phyloP scores from a whole-genome alignment of 75 land plant species.

The Isoetes taiwanensis region DNA sequence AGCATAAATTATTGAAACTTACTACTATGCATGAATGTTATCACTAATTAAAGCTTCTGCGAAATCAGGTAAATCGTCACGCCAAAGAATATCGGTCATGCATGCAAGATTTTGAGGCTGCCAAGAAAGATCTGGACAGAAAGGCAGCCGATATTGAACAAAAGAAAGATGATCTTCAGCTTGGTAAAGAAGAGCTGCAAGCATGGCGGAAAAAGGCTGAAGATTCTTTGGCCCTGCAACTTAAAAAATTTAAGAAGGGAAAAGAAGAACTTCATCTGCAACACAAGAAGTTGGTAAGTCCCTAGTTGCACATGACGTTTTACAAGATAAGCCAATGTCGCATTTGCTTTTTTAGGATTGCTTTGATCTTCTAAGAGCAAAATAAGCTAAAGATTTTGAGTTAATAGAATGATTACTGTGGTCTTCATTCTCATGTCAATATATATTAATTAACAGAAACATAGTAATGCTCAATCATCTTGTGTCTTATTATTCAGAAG shows the following conservation, averaged over 20 bases:
- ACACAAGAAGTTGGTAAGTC: slow-evolving; percentile 15
- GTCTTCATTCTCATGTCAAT: too few relatives aligned
- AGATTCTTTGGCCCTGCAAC: slow-evolving; percentile 15
- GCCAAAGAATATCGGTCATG: slow-evolving; percentile 16
- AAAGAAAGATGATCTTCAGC: slow-evolving; percentile 21
- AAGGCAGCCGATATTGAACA: slow-evolving; percentile 11
- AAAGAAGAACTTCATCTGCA: slow-evolving; percentile 18
- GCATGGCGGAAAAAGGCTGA: slow-evolving; percentile 25
- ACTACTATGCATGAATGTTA: too few relatives aligned
- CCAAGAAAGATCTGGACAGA: slow-evolving; percentile 1
- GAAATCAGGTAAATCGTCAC: slow-evolving; percentile 24
- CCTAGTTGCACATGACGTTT: not conserved
- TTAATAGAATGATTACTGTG: too few relatives aligned
- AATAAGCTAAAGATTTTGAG: not conserved
- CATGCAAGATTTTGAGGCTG: slow-evolving; percentile 18
- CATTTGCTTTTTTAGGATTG: not conserved
- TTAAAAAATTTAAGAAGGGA: slow-evolving; percentile 17
- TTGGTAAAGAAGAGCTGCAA: slow-evolving; percentile 20
- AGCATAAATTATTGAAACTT: too few relatives aligned
- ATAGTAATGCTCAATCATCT: too few relatives aligned
- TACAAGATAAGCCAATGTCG: not conserved
- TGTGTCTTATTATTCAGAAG: slow-evolving; percentile 13
- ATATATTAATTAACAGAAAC: too few relatives aligned
- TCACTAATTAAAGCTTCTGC: too few relatives aligned
- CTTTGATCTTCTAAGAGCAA: not conserved